Evolutionary conservation across 2,329 filamentous ascomycete genomes (phyloP).

Genomic region (Knufia petricola): DNA sequence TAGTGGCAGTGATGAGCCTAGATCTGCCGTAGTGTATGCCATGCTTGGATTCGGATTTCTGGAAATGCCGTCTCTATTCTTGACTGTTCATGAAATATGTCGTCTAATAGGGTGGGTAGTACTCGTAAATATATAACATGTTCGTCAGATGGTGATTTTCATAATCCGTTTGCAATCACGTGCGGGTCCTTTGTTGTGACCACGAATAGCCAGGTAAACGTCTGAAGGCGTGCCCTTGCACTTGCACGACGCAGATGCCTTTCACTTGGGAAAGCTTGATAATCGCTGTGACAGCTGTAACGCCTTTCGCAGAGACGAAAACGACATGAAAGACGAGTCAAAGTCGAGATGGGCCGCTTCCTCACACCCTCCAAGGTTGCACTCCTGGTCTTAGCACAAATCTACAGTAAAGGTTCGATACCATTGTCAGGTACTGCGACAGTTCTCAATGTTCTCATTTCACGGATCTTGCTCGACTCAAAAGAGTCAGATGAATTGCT

Average conservation of each 20-base stretch:
- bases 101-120: too few relatives aligned
- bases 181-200: too few relatives aligned
- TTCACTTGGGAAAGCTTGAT: too few relatives aligned
- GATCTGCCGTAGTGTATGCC: constrained; percentile 28
- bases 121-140: too few relatives aligned
- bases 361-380: constrained; percentile 83
- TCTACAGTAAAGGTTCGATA: constrained; percentile 66
- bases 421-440: constrained; percentile 62
- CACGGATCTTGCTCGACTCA: constrained; percentile 49
- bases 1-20: constrained; percentile 37
- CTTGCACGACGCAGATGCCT: too few relatives aligned
- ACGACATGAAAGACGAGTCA: constrained; percentile 1
- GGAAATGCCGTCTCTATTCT: too few relatives aligned
- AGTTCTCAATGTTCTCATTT: constrained; percentile 69
- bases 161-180: too few relatives aligned
- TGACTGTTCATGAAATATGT: too few relatives aligned
- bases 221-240: too few relatives aligned
- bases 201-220: too few relatives aligned
- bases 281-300: too few relatives aligned
- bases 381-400: constrained; percentile 66
- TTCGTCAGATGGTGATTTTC: too few relatives aligned
- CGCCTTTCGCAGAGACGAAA: not conserved
- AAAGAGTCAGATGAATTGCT: not conserved
- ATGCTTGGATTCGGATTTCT: constrained; percentile 12
- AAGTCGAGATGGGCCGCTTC: constrained; percentile 58